phyloP scores from a whole-genome alignment of 2,329 filamentous ascomycete genomes.

The Amauroascus verrucosus region DNA sequence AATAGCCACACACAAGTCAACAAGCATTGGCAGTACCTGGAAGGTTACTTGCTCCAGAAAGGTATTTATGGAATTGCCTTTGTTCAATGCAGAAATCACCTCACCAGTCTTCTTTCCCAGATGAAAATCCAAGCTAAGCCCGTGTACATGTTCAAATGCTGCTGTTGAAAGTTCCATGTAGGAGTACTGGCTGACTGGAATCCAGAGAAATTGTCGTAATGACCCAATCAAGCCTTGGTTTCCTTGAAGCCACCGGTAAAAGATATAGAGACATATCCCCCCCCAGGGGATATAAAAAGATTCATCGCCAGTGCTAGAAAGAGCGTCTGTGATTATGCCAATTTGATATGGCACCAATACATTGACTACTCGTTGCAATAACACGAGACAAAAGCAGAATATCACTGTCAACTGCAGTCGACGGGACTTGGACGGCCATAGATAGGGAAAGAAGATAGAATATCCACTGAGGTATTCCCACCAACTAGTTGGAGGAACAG shows the following conservation, averaged over 20 bases:
- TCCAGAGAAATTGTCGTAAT: slow-evolving; percentile 75
- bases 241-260: slow-evolving; percentile 74
- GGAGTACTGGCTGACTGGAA: slow-evolving; percentile 92
- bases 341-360: slow-evolving; percentile 75
- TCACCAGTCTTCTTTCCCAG: slow-evolving; percentile 94
- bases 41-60: slow-evolving; percentile 97
- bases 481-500: slow-evolving; percentile 80
- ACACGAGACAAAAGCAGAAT: slow-evolving; percentile 68
- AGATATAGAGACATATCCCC: slow-evolving; percentile 64
- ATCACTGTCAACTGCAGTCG: slow-evolving; percentile 68
- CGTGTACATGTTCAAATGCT: slow-evolving; percentile 94
- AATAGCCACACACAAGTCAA: slow-evolving; percentile 79
- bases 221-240: slow-evolving; percentile 80
- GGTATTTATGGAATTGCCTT: slow-evolving; percentile 89
- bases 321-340: slow-evolving; percentile 64
- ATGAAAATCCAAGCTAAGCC: slow-evolving; percentile 90
- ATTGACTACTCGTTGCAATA: slow-evolving; percentile 75
- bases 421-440: slow-evolving; percentile 79
- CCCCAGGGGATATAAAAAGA: slow-evolving; percentile 56
- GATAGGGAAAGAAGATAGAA: slow-evolving; percentile 86
- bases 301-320: slow-evolving; percentile 50
- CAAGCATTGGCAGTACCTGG: slow-evolving; percentile 85
- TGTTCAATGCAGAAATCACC: slow-evolving; percentile 88
- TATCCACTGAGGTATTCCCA: slow-evolving; percentile 93
- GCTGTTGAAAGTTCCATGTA: slow-evolving; percentile 90